Percentiles rank a stretch among this genome's conserved stretches.
phyloP scores from a whole-genome alignment of 2,329 filamentous ascomycete genomes.

The Pochonia chlamydosporia region DNA sequence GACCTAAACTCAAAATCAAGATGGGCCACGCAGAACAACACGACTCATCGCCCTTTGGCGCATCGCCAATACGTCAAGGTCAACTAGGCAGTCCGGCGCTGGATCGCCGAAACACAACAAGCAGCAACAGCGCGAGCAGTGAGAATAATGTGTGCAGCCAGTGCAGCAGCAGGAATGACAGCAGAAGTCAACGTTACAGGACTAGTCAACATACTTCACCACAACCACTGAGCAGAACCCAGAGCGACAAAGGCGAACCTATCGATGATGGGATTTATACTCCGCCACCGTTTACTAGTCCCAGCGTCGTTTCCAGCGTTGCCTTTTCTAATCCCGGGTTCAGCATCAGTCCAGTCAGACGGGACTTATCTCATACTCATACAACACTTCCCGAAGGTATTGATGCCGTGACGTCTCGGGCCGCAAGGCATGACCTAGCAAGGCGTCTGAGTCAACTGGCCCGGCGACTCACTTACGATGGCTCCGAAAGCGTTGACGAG shows the following conservation, averaged over 20 bases:
- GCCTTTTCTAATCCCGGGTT: slow-evolving; percentile 21
- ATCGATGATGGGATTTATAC: slow-evolving; percentile 9
- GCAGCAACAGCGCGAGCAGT: slow-evolving; percentile 10
- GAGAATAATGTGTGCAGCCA: slow-evolving; percentile 9
- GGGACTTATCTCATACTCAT: slow-evolving; percentile 14
- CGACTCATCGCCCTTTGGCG: slow-evolving; percentile 1
- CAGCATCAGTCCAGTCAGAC: slow-evolving; percentile 23
- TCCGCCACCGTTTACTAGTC: slow-evolving; percentile 25
- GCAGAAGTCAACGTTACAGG: slow-evolving; percentile 4
- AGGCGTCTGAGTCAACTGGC: slow-evolving; percentile 32
- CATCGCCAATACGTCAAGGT: not conserved
- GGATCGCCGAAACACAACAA: slow-evolving; percentile 11
- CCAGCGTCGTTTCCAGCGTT: slow-evolving; percentile 28
- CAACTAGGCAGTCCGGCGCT: slow-evolving; percentile 9
- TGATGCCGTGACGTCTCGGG: slow-evolving; percentile 15
- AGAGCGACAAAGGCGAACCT: slow-evolving; percentile 6
- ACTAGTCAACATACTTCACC: slow-evolving; percentile 4
- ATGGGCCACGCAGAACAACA: slow-evolving; percentile 7
- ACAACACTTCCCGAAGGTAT: slow-evolving; percentile 7
- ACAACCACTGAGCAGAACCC: slow-evolving; percentile 3
- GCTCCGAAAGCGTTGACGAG: slow-evolving; percentile 28
- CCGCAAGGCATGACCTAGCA: slow-evolving; percentile 39
- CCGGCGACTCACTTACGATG: slow-evolving; percentile 28
- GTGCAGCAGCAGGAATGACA: slow-evolving; percentile 11
- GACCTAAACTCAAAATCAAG: not conserved